A percentile compares a stretch with the other conserved stretches of the same genome.
phyloP scores from a whole-genome alignment of 2,329 filamentous ascomycete genomes.

The Aspergillus sp. region DNA sequence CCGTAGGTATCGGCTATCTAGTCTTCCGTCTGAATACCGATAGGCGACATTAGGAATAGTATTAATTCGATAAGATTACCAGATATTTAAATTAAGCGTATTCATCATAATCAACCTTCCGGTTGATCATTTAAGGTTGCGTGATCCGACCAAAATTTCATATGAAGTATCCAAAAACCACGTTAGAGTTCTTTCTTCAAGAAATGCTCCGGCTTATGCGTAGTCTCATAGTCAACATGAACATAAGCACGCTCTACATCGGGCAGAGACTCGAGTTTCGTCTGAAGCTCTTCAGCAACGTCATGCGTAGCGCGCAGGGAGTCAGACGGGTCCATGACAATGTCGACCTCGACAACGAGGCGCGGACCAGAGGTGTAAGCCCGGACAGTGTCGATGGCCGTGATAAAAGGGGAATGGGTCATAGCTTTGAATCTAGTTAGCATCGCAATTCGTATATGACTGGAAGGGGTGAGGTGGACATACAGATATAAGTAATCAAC shows the following conservation, averaged over 20 bases:
- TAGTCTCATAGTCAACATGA: slow-evolving; percentile 96
- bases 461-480: slow-evolving; percentile 22
- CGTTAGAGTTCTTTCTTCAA: slow-evolving; percentile 62
- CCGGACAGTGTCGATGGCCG: slow-evolving; percentile 89
- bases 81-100: no score
- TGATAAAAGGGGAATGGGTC: slow-evolving; percentile 80
- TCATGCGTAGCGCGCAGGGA: slow-evolving; percentile 82
- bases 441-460: not conserved
- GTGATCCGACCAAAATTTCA: no score
- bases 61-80: no score
- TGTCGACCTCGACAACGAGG: slow-evolving; percentile 91
- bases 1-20: no score
- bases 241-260: slow-evolving; percentile 94
- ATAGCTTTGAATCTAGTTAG: slow-evolving; percentile 52
- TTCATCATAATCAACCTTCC: no score
- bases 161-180: no score
- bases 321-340: slow-evolving; percentile 81
- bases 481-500: slow-evolving; percentile 90
- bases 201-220: slow-evolving; percentile 85
- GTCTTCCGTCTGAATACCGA: no score
- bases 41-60: no score
- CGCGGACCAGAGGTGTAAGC: slow-evolving; percentile 88
- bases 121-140: no score
- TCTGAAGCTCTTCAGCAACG: slow-evolving; percentile 88
- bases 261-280: slow-evolving; percentile 87